Conservation (phyloP, 2,329 filamentous ascomycete genomes). For the Scopulariopsis brevicaulis region DNA sequence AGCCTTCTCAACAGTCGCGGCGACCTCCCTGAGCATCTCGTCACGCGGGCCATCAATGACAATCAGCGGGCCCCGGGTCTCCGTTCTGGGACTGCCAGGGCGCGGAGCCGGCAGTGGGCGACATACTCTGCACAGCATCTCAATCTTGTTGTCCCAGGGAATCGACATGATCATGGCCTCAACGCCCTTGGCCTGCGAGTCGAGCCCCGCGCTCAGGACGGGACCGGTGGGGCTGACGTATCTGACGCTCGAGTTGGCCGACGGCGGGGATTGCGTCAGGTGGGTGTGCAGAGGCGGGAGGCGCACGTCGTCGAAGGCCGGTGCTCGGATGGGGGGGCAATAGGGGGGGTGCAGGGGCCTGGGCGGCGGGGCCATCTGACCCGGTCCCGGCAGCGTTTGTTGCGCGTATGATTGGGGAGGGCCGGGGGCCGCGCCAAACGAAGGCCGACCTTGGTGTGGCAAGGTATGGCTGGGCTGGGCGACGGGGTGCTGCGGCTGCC, state of each 20-base stretch:
- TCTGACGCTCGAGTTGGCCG: slow-evolving; percentile 3
- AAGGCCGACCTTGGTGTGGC: slow-evolving; percentile 7
- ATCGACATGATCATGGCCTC: slow-evolving; percentile 68
- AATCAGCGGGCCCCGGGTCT: slow-evolving; percentile 65
- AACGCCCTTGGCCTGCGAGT: slow-evolving; percentile 15
- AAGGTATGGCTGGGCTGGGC: slow-evolving; percentile 6
- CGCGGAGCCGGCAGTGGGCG: slow-evolving; percentile 44
- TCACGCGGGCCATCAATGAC: slow-evolving; percentile 66
- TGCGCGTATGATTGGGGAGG: slow-evolving; percentile 16
- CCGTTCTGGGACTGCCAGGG: slow-evolving; percentile 17
- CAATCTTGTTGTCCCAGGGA: slow-evolving; percentile 64
- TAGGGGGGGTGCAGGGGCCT: slow-evolving; percentile 24
- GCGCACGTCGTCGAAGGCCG: slow-evolving; percentile 37
- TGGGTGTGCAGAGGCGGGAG: slow-evolving; percentile 41
- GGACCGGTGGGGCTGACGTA: not conserved
- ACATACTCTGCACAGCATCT: slow-evolving; percentile 63
- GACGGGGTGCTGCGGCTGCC: slow-evolving; percentile 10
- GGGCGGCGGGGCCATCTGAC: slow-evolving; percentile 30
- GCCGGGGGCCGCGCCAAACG: slow-evolving; percentile 12
- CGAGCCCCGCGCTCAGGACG: not conserved
- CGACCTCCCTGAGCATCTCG: slow-evolving; percentile 40
- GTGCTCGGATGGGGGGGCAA: slow-evolving; percentile 16
- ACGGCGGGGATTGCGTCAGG: slow-evolving; percentile 3
- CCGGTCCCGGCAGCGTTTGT: slow-evolving; percentile 13
- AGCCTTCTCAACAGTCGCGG: slow-evolving; percentile 53